Evolutionary conservation across 1,284 basidiomycete genomes (phyloP), one percentile per base, ranked within the genome.

Genomic region (Pseudozyma sp.): DNA sequence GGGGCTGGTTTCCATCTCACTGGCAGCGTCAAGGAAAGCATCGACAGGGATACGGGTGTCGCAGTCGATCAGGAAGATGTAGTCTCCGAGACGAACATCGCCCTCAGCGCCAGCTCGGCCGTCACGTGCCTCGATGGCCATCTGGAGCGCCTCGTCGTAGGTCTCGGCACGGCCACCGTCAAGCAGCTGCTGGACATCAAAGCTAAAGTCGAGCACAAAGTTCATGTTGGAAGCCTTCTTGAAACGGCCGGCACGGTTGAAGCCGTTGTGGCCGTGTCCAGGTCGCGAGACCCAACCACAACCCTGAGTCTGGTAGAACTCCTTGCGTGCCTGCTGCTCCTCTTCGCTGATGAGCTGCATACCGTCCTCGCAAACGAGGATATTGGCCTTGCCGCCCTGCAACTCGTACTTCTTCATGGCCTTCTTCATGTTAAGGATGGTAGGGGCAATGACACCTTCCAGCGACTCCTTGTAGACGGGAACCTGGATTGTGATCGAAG

Each of bases 221-320:
- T 90, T 94, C 91, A 94, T 92, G 85, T 95, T 94, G 0, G 90
- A 91, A 0, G 92, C 92, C 86, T 94, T 94, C 88, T 94, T 94
- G 88, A 94, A 94, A 34, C 92, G 89, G 66, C 93, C 93, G n/a
- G 91, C 91, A 58, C 93, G 91, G 60, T 89, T 88, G 86, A 90
- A 94, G 0, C 91, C 92, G 78, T 89, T 89, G 38, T 85, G 77
- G 77, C 90, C 89, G 83, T 92, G 90, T 52, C 88, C 88, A 5
- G 93, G 92, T 51, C 93, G 90, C 34, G 93, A 90, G 64, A 93
- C 91, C 89, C 91, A 94, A 39, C 91, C 92, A 77, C 93, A 92
- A 77, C 90, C 90, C 79, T 93, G 91, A 19, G 68, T 59, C 57
- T 91, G 89, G 80, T 94, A 94, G 84, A 91, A 94, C 36, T 88